phyloP scores from a whole-genome alignment of 176 grass and related monocot species.

The Musa schizocarpa region DNA sequence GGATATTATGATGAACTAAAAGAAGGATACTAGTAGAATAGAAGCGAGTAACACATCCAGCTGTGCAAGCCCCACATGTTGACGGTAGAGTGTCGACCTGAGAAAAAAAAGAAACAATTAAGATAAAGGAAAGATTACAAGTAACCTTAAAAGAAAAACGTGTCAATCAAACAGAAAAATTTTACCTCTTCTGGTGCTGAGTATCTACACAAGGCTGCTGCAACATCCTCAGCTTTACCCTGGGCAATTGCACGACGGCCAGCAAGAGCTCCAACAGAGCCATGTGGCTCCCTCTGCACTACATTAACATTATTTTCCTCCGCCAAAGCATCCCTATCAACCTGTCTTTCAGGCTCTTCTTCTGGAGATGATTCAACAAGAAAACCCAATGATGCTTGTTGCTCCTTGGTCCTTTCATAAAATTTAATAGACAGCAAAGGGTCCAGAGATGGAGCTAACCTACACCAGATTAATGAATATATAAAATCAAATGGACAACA shows the following conservation, averaged over 20 bases:
- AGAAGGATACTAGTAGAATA: conserved; percentile 82
- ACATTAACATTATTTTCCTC: conserved; percentile 25
- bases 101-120: conserved; percentile 20
- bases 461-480: conserved; percentile 16
- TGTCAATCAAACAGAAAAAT: conserved; percentile 4
- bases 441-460: conserved; percentile 61
- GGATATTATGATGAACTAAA: background rate
- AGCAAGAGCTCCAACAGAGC: conserved; percentile 76
- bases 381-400: conserved; percentile 73
- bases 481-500: background rate
- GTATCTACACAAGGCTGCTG: conserved; percentile 66
- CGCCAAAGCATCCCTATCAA: conserved; percentile 25
- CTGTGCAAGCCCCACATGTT: conserved; percentile 71
- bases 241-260: conserved; percentile 80
- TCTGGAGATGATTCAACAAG: conserved; percentile 51
- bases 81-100: conserved; percentile 92
- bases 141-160: background rate
- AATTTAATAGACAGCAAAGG: conserved; percentile 65
- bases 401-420: conserved; percentile 74
- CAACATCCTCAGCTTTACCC: conserved; percentile 82
- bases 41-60: conserved; percentile 59
- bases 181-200: conserved; percentile 86
- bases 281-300: conserved; percentile 39
- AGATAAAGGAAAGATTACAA: background rate
- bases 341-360: conserved; percentile 32